Evolutionary conservation across 345 rosid genomes (phyloP).

Genomic region (Theobroma cacao): DNA sequence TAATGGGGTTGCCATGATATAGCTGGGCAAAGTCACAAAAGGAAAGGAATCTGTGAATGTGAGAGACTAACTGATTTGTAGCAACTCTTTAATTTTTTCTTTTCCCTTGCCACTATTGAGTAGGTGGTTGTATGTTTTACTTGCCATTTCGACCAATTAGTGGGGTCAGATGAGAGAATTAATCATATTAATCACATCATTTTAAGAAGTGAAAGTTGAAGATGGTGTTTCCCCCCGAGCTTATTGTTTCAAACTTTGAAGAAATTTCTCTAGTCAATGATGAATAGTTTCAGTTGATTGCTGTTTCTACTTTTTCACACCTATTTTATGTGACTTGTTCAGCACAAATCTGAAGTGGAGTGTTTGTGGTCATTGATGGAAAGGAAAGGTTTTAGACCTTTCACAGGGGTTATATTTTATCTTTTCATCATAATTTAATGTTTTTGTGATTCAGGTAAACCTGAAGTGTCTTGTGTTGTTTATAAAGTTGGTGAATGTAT

Average conservation of each 20-base stretch:
- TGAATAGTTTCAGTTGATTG: not conserved
- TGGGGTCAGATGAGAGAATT: not conserved
- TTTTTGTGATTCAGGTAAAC: conserved; percentile 69
- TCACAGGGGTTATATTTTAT: not conserved
- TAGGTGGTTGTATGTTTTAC: not conserved
- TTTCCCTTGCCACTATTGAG: not conserved
- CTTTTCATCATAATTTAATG: not conserved
- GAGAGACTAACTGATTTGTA: not conserved
- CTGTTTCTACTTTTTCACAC: not conserved
- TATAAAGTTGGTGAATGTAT: conserved; percentile 99
- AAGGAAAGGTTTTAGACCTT: not conserved
- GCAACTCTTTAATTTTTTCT: not conserved
- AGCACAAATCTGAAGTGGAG: not conserved
- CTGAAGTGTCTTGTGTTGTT: conserved; percentile 78
- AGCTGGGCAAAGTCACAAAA: not conserved
- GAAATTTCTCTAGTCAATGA: not conserved
- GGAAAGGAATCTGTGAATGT: not conserved
- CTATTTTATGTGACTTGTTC: not conserved
- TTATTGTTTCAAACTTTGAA: no score
- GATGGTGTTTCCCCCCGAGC: no score
- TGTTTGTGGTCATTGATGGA: not conserved
- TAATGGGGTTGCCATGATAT: not conserved
- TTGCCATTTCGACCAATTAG: not conserved
- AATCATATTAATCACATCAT: not conserved
- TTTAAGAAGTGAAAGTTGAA: not conserved